Evolutionary conservation across 179 eudicot species (phyloP).

Genomic region (Spergularia azorica): DNA sequence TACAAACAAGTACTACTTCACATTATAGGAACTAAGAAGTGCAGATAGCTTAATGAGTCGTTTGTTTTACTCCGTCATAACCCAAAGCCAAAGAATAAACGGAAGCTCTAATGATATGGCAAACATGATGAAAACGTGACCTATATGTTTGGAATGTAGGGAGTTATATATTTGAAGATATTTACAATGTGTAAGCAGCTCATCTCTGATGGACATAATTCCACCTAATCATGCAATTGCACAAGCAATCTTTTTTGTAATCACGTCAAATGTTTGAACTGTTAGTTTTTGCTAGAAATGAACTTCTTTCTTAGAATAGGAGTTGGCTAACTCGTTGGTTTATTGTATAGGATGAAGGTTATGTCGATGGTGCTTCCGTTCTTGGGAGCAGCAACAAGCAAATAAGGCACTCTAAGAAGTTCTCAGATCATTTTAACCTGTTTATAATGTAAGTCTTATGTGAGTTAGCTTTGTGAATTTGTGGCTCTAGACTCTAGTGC

Average conservation of each 20-base stretch:
- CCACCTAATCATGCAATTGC: conserved; percentile 1
- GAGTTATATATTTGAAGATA: background rate
- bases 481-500: background rate
- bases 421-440: background rate
- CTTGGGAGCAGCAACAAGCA: conserved; percentile 28
- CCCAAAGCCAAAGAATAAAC: no score
- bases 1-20: no score
- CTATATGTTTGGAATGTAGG: background rate
- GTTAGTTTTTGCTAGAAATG: background rate
- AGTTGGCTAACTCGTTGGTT: background rate
- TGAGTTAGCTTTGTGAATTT: conserved; percentile 3
- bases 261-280: background rate
- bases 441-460: background rate
- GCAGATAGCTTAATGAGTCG: no score
- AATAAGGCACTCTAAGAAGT: conserved; percentile 44
- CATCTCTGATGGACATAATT: background rate
- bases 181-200: background rate
- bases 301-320: background rate
- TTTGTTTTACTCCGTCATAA: no score
- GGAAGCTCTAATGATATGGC: no score
- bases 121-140: no score
- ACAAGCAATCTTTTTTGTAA: background rate
- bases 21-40: no score
- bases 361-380: conserved; percentile 27
- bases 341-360: conserved; percentile 57